Evolutionary conservation across 2,329 filamentous ascomycete species (phyloP).

Genomic region (Neopestalotiopsis rosae): DNA sequence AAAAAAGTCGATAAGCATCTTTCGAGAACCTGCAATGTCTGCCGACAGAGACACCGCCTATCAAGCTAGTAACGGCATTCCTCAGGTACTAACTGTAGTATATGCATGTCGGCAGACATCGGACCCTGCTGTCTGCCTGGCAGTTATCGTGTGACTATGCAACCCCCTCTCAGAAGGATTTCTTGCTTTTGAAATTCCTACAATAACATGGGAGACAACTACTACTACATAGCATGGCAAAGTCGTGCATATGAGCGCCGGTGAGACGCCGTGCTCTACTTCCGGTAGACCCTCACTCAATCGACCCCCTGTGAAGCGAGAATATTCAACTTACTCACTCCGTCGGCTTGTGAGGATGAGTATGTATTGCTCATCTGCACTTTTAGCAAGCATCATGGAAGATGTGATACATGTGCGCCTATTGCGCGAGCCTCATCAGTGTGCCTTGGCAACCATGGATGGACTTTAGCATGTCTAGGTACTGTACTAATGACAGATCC

Average conservation of each 20-base stretch:
- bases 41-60: background rate
- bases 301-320: background rate
- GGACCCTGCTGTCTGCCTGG: background rate
- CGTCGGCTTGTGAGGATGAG: background rate
- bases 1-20: conserved; percentile 11
- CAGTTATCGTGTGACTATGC: conserved; percentile 4
- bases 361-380: background rate
- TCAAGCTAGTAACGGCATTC: background rate
- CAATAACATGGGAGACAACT: background rate
- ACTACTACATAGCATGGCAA: no score
- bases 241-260: background rate
- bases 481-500: background rate
- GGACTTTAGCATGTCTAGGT: background rate
- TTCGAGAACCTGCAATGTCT: background rate
- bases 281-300: background rate
- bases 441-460: conserved; percentile 5
- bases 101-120: background rate
- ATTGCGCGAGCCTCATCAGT: conserved; percentile 15
- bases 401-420: conserved; percentile 2
- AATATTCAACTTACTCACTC: background rate
- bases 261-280: background rate
- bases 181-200: background rate
- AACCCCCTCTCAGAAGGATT: background rate
- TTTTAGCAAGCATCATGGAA: conserved; percentile 2
- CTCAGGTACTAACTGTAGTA: background rate